These are phyloP conservation scores for Aspergillus carbonarius DNA, from an alignment of 2,329 filamentous ascomycete species.

Conservation along the genomic window DNA sequence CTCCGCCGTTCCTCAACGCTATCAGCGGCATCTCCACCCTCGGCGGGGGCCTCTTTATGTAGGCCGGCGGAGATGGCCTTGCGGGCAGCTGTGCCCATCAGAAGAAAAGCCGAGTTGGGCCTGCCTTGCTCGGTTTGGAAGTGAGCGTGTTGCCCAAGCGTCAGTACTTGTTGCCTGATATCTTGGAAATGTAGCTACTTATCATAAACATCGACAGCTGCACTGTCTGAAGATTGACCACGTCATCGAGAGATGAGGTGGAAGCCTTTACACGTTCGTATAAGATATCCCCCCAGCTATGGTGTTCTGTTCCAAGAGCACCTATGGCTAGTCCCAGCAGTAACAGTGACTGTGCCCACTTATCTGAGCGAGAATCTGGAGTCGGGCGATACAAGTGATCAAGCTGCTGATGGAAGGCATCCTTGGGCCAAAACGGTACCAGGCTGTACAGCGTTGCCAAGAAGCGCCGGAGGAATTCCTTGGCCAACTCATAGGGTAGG, in stretches of 20 bases:
- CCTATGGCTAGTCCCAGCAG: constrained; percentile 41
- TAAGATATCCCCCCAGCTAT: constrained; percentile 42
- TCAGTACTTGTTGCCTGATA: background rate
- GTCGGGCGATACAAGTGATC: constrained; percentile 36
- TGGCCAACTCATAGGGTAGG: constrained; percentile 41
- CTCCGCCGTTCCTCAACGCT: constrained; percentile 38
- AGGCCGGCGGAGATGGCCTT: constrained; percentile 47
- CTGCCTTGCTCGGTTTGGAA: constrained; percentile 47
- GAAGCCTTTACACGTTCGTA: constrained; percentile 47
- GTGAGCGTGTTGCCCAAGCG: constrained; percentile 35
- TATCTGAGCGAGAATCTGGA: constrained; percentile 33
- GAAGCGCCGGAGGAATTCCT: constrained; percentile 41
- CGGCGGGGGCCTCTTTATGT: constrained; percentile 43
- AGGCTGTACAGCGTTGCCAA: constrained; percentile 44
- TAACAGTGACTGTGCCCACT: constrained; percentile 38
- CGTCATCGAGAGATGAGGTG: constrained; percentile 39
- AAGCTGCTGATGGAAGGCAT: constrained; percentile 37
- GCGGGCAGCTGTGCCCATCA: constrained; percentile 42
- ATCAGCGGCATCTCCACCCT: constrained; percentile 32
- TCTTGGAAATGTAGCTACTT: constrained; percentile 28
- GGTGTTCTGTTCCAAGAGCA: constrained; percentile 41
- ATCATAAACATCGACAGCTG: constrained; percentile 49
- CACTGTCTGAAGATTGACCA: constrained; percentile 47
- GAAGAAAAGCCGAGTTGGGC: constrained; percentile 46
- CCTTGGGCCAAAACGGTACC: constrained; percentile 37